These are phyloP conservation scores for Ophiostoma sp. DNA, from an alignment of 2,329 filamentous ascomycete genomes.

Conservation along the genomic window DNA sequence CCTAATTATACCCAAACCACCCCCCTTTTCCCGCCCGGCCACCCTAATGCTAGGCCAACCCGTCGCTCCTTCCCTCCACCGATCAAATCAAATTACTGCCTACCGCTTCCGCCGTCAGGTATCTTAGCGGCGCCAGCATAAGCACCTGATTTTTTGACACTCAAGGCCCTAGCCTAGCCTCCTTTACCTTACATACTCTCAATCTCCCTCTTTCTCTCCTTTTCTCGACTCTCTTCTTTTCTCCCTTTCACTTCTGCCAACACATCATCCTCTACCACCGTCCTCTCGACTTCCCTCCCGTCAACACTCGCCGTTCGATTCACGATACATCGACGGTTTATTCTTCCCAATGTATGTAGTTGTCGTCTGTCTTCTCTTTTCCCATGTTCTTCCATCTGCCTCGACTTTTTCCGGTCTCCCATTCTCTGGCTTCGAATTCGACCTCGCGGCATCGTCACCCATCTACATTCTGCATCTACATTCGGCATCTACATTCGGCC, in stretches of 20 bases:
- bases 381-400: not conserved
- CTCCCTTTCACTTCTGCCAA: slow-evolving; percentile 14
- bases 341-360: slow-evolving; percentile 16
- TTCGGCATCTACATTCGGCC: not conserved
- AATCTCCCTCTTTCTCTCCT: slow-evolving; percentile 14
- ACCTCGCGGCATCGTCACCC: not conserved
- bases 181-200: slow-evolving; percentile 15
- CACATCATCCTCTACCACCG: slow-evolving; percentile 8
- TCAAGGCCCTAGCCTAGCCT: slow-evolving; percentile 5
- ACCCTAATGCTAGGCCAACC: not conserved
- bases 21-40: not conserved
- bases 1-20: slow-evolving; percentile 1
- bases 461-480: not conserved
- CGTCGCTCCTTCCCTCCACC: slow-evolving; percentile 4
- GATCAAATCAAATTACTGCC: slow-evolving; percentile 15
- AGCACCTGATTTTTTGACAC: slow-evolving; percentile 20
- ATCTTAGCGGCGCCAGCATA: not conserved
- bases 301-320: slow-evolving; percentile 9
- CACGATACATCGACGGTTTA: not conserved
- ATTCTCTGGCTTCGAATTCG: not conserved
- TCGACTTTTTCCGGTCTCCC: not conserved
- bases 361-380: not conserved
- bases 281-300: not conserved
- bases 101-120: slow-evolving; percentile 17
- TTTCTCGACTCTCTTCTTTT: slow-evolving; percentile 20